Evolutionary conservation across 371 early-diverging fungal genomes (phyloP).

Genomic region (Rhizopus delemar): DNA sequence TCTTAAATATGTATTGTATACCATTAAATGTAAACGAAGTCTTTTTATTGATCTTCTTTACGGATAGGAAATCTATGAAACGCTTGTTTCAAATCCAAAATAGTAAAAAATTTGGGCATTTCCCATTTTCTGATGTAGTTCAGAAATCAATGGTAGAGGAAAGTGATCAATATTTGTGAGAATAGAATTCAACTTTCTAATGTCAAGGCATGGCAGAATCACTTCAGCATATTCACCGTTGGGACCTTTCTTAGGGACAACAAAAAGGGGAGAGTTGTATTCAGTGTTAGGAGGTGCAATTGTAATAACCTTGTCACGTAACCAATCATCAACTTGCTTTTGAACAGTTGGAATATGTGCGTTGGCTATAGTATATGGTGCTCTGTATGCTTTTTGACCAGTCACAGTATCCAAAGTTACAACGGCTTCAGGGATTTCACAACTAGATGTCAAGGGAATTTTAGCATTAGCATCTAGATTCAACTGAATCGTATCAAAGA

Average conservation of each 20-base stretch:
- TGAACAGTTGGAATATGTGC: neutral
- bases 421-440: constrained; percentile 7
- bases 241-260: constrained; percentile 2
- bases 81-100: neutral
- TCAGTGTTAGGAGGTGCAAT: constrained; percentile 4
- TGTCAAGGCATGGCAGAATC: neutral
- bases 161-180: neutral
- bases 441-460: constrained; percentile 4
- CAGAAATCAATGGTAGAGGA: neutral
- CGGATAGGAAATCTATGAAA: neutral
- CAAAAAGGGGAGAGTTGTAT: constrained; percentile 7
- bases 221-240: neutral
- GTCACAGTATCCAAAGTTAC: constrained; percentile 2
- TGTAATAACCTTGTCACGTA: constrained; percentile 3
- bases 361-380: constrained; percentile 9
- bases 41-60: neutral
- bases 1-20: constrained; percentile 5
- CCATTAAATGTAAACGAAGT: neutral
- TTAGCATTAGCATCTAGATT: neutral
- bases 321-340: constrained; percentile 13
- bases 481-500: neutral
- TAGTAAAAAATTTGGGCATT: neutral
- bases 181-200: neutral
- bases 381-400: constrained; percentile 1
- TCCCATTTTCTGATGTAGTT: neutral